Evolutionary conservation across 352 stramenopile species (phyloP).

Genomic region (Blastocystis sp.): DNA sequence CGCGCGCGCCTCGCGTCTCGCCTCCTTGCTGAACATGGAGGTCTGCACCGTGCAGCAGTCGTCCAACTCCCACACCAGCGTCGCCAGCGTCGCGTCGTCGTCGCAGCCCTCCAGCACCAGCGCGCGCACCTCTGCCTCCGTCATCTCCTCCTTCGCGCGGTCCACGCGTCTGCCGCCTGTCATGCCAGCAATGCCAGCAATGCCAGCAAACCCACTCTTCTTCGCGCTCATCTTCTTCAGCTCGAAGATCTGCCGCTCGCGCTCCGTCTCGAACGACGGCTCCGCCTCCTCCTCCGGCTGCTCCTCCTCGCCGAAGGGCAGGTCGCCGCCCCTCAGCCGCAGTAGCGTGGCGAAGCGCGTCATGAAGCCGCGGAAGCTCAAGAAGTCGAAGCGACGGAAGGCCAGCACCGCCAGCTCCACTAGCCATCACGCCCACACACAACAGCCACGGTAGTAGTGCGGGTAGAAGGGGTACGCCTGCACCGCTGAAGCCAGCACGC

Average conservation of each 20-base stretch:
- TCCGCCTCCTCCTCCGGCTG: not conserved
- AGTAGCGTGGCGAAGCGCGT: conserved; percentile 11
- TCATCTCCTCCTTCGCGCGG: not conserved
- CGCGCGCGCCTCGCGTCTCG: not conserved
- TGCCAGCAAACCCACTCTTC: not conserved
- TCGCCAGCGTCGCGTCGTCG: not conserved
- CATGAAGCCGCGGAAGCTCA: not conserved
- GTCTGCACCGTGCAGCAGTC: not conserved
- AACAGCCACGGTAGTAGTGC: not conserved
- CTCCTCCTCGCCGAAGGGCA: not conserved
- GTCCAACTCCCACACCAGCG: not conserved
- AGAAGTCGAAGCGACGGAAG: conserved; percentile 8
- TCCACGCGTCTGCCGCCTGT: not conserved
- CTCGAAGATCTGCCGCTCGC: not conserved
- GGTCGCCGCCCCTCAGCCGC: not conserved
- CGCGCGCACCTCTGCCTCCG: not conserved
- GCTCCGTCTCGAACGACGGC: not conserved
- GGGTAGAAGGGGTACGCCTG: conserved; percentile 51
- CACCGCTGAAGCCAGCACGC: not conserved
- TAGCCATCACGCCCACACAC: not conserved
- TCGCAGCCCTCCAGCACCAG: not conserved
- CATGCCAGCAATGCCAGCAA: not conserved
- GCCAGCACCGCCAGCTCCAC: conserved; percentile 19
- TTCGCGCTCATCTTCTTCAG: conserved; percentile 3
- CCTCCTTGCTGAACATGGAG: not conserved